These are phyloP conservation scores for Microcera coccophila DNA, from an alignment of 2,329 filamentous ascomycete genomes.

Conservation along the genomic window DNA sequence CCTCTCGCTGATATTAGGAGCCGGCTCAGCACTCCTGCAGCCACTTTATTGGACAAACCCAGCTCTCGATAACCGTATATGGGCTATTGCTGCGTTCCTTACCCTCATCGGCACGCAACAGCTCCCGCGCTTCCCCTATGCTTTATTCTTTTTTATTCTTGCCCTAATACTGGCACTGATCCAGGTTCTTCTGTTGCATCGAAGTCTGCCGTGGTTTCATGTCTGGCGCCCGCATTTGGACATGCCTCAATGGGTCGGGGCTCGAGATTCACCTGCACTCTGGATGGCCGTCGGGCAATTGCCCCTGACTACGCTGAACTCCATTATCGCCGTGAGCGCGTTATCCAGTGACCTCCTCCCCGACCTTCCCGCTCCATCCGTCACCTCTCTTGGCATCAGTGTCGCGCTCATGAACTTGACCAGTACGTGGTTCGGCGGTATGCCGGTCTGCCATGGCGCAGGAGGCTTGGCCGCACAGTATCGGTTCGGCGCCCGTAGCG, in stretches of 20 bases:
- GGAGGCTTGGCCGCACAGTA: conserved; percentile 88
- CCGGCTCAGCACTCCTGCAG: conserved; percentile 64
- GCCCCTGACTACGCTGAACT: conserved; percentile 88
- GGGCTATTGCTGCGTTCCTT: conserved; percentile 70
- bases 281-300: conserved; percentile 77
- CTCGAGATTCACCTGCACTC: conserved; percentile 33
- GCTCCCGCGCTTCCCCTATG: conserved; percentile 69
- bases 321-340: conserved; percentile 80
- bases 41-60: conserved; percentile 66
- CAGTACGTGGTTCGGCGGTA: conserved; percentile 87
- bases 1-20: conserved; percentile 74
- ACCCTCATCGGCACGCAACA: conserved; percentile 66
- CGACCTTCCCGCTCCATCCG: conserved; percentile 59
- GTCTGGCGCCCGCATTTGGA: conserved; percentile 58
- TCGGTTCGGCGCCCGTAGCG: conserved; percentile 85
- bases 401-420: conserved; percentile 80
- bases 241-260: conserved; percentile 31
- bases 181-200: conserved; percentile 30
- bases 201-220: conserved; percentile 48
- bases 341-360: conserved; percentile 76
- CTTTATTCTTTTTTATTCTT: conserved; percentile 65
- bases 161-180: conserved; percentile 62
- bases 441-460: conserved; percentile 93
- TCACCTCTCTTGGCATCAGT: conserved; percentile 75
- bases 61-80: conserved; percentile 72